Percentiles rank a stretch among this genome's conserved stretches.
Evolutionary conservation across 2,329 filamentous ascomycete species (phyloP).

Genomic region (Phoma herbarum): DNA sequence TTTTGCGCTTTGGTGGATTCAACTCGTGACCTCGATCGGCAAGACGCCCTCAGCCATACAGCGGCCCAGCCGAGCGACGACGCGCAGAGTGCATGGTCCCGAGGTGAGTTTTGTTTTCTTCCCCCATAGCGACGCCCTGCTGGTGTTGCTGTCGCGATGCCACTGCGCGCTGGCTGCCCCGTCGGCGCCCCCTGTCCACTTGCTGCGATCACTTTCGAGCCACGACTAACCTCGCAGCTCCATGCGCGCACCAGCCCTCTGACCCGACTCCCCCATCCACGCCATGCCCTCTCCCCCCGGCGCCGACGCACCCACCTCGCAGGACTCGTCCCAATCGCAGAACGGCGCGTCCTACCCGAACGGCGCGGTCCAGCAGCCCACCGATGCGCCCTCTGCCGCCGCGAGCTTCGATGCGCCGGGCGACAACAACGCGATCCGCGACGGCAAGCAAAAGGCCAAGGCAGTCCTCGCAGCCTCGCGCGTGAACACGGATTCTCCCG

Average conservation of each 20-base stretch:
- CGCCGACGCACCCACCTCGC: conserved; percentile 34
- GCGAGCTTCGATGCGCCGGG: conserved; percentile 38
- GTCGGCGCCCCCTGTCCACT: conserved; percentile 30
- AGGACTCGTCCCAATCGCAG: conserved; percentile 36
- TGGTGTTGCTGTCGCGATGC: conserved; percentile 25
- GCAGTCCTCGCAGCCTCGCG: conserved; percentile 65
- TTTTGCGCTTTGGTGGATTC: conserved; percentile 32
- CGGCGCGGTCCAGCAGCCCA: conserved; percentile 48
- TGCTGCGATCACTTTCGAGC: conserved; percentile 36
- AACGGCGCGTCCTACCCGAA: conserved; percentile 44
- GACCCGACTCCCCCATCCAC: conserved; percentile 24
- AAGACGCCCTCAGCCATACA: conserved; percentile 46
- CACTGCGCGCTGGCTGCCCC: conserved; percentile 20
- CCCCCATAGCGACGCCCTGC: conserved; percentile 12
- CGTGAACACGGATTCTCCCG: conserved; percentile 44
- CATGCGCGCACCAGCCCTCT: conserved; percentile 36
- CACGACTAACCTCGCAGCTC: conserved; percentile 31
- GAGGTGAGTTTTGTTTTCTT: conserved; percentile 45
- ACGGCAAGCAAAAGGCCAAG: conserved; percentile 69
- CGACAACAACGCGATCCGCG: conserved; percentile 60
- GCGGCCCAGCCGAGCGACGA: conserved; percentile 49
- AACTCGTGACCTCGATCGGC: conserved; percentile 43
- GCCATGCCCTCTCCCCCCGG: conserved; percentile 50
- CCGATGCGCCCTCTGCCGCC: conserved; percentile 37
- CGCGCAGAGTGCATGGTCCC: conserved; percentile 50